These are phyloP conservation scores for Debaryomycetaceae sp. DNA, from an alignment of 1,139 yeast genomes.

Conservation along the genomic window DNA sequence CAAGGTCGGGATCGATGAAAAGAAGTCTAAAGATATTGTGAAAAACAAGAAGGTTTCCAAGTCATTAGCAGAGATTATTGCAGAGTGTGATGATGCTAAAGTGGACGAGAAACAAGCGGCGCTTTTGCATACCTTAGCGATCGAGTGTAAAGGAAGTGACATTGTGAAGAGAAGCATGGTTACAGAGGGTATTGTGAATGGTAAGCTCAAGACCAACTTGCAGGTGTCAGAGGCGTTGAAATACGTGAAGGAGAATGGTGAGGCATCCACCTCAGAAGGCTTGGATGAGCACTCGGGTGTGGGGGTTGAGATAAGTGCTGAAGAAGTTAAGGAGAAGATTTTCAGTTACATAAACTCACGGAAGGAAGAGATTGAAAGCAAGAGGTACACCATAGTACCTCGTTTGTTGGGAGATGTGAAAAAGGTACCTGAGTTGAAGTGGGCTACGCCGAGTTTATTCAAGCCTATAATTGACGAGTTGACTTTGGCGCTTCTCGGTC, in stretches of 20 bases:
- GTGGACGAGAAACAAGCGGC: constrained; percentile 52
- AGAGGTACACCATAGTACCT: constrained; percentile 78
- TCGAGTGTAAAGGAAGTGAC: constrained; percentile 51
- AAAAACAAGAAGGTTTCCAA: constrained; percentile 82
- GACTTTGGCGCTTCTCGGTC: constrained; percentile 71
- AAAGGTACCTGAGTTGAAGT: constrained; percentile 69
- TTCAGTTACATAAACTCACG: constrained; percentile 56
- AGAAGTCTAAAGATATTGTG: constrained; percentile 67
- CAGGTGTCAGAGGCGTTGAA: constrained; percentile 83
- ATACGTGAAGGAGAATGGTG: constrained; percentile 53
- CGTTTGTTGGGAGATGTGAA: constrained; percentile 73
- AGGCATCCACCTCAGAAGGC: constrained; percentile 35
- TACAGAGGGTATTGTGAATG: constrained; percentile 60
- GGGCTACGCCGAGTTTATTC: constrained; percentile 87
- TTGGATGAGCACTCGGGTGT: constrained; percentile 74
- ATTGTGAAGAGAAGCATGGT: constrained; percentile 46
- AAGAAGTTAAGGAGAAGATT: constrained; percentile 59
- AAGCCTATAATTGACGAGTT: constrained; percentile 84
- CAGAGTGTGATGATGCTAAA: constrained; percentile 24
- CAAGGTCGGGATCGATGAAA: constrained; percentile 67
- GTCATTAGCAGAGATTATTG: constrained; percentile 60
- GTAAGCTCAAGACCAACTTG: constrained; percentile 59
- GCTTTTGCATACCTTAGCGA: constrained; percentile 74
- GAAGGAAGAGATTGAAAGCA: constrained; percentile 55
- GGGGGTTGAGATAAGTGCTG: constrained; percentile 68